Percentiles rank a stretch among this genome's conserved stretches.
These are phyloP conservation scores for Dentipellis sp. DNA, from an alignment of 768 basidiomycete genomes.

Conservation along the genomic window DNA sequence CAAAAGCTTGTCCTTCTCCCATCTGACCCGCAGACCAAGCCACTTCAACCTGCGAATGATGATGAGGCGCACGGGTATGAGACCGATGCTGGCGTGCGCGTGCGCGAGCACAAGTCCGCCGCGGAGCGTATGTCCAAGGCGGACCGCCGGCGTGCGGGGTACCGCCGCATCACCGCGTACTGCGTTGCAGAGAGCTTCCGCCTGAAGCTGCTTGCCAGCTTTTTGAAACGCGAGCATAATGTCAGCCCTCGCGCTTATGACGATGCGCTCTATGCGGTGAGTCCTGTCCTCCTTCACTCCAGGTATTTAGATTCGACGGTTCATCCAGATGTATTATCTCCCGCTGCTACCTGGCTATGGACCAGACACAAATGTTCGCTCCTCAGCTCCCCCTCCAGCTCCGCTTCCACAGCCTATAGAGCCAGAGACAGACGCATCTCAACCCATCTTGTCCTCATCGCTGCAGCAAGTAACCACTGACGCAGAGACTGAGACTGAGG, in stretches of 20 bases:
- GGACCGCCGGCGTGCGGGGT: constrained; percentile 74
- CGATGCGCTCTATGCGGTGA: constrained; percentile 86
- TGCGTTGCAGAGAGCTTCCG: constrained; percentile 80
- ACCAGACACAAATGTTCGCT: constrained; percentile 76
- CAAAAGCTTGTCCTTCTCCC: constrained; percentile 89
- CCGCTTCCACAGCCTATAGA: constrained; percentile 9
- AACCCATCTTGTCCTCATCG: too few species aligned
- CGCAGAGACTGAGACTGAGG: constrained; percentile 1
- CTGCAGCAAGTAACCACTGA: neutral
- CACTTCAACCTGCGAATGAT: constrained; percentile 24
- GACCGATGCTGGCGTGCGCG: neutral
- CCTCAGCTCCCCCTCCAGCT: constrained; percentile 51
- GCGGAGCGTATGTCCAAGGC: constrained; percentile 59
- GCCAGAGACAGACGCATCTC: neutral
- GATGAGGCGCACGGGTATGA: constrained; percentile 1
- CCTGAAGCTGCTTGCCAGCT: constrained; percentile 76
- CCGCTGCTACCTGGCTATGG: constrained; percentile 90
- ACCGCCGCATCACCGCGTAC: constrained; percentile 81
- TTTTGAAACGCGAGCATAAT: constrained; percentile 90
- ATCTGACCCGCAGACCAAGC: constrained; percentile 81
- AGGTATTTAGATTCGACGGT: neutral
- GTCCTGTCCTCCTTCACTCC: constrained; percentile 20
- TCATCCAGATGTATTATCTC: constrained; percentile 76
- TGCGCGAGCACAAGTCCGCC: constrained; percentile 29
- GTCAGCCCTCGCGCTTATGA: constrained; percentile 82